Conservation (phyloP, 371 early-diverging fungal genomes). For the Syncephalastrum sp. region DNA sequence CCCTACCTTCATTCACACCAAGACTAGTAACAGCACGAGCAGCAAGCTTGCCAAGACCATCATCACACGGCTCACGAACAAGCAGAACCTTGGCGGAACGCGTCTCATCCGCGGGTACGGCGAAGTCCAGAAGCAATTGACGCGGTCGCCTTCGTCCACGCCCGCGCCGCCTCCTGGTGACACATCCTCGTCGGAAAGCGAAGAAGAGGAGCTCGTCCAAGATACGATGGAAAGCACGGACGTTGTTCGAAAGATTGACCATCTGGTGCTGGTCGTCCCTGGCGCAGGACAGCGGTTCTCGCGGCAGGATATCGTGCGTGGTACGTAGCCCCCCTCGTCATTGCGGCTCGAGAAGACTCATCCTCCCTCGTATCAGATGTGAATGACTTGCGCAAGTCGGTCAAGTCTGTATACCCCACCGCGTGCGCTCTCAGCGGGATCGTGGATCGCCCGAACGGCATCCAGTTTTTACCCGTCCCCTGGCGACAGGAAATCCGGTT, state of each 20-base stretch:
- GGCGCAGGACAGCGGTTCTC: conserved; percentile 83
- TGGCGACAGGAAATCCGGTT: conserved; percentile 81
- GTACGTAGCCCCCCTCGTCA: conserved; percentile 27
- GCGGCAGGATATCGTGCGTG: conserved; percentile 74
- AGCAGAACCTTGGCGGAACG: conserved; percentile 66
- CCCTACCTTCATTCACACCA: neutral
- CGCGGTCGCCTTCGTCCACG: conserved; percentile 3
- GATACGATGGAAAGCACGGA: no score
- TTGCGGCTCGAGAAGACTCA: neutral
- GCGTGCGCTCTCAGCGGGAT: conserved; percentile 24
- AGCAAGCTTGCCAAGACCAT: conserved; percentile 76
- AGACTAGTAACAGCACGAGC: conserved; percentile 33
- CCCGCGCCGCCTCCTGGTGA: no score
- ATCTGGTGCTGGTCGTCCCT: conserved; percentile 77
- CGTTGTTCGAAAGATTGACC: conserved; percentile 64
- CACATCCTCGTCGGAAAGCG: conserved; percentile 23
- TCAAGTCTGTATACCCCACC: conserved; percentile 53
- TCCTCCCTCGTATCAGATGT: conserved; percentile 50
- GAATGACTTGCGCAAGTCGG: conserved; percentile 63
- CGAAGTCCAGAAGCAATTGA: conserved; percentile 58
- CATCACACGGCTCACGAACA: conserved; percentile 64
- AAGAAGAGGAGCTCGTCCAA: conserved; percentile 30
- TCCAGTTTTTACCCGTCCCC: conserved; percentile 81
- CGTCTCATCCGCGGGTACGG: conserved; percentile 72
- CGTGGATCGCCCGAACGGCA: conserved; percentile 45